Conservation (phyloP, 768 basidiomycete genomes). For the Boletus pseudopeckii region DNA sequence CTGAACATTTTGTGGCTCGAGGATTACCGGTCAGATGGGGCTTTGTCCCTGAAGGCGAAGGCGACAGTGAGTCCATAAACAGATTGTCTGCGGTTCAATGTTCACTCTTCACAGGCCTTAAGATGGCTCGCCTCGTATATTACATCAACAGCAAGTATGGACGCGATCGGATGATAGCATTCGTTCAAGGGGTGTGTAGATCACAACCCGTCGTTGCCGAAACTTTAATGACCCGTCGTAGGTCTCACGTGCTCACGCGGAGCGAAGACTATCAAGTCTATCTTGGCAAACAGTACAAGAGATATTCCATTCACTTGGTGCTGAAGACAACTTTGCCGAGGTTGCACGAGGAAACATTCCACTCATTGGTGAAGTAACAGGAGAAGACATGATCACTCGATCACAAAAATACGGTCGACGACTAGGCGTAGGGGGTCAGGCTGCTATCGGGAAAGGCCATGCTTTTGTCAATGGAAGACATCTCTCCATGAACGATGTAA, state of each 20-base stretch:
- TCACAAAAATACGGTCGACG: conserved; percentile 55
- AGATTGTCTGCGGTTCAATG: not conserved
- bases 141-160: conserved; percentile 65
- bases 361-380: conserved; percentile 24
- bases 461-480: conserved; percentile 90
- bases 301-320: conserved; percentile 38
- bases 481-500: conserved; percentile 62
- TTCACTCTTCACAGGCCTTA: conserved; percentile 40
- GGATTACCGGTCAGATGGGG: conserved; percentile 82
- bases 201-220: not conserved
- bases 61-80: conserved; percentile 31
- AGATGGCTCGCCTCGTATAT: conserved; percentile 72
- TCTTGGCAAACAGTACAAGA: conserved; percentile 43
- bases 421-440: conserved; percentile 44
- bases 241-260: conserved; percentile 37
- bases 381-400: conserved; percentile 39
- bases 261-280: conserved; percentile 32
- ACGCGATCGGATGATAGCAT: conserved; percentile 55
- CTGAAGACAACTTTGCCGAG: conserved; percentile 38
- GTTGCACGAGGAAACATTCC: conserved; percentile 33
- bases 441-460: conserved; percentile 49
- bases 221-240: conserved; percentile 18
- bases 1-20: conserved; percentile 69
- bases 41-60: conserved; percentile 64
- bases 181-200: conserved; percentile 49